These are phyloP conservation scores for Gremmenia infestans DNA, from an alignment of 2,329 filamentous ascomycete genomes.

Conservation along the genomic window DNA sequence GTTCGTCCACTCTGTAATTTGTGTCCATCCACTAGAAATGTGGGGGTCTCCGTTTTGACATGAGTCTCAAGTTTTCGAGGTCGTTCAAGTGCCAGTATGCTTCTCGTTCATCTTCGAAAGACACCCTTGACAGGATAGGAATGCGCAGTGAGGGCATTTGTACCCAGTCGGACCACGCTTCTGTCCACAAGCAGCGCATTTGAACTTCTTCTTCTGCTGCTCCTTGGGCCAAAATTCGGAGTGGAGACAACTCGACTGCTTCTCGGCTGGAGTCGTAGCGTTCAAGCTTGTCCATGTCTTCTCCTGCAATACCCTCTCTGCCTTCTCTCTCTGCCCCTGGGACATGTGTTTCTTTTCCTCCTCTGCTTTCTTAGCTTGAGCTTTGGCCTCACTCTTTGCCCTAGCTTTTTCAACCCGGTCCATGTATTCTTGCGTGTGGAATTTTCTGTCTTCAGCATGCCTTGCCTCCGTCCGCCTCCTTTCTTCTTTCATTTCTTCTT, in stretches of 20 bases:
- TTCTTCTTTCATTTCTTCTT: neutral
- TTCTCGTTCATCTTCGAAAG: neutral
- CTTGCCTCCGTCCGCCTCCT: neutral
- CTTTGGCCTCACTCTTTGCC: neutral
- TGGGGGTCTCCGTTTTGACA: neutral
- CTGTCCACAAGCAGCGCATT: conserved; percentile 14
- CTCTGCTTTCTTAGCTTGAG: neutral
- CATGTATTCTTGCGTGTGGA: neutral
- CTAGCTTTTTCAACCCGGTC: neutral
- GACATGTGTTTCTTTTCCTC: neutral
- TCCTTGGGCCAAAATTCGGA: conserved; percentile 17
- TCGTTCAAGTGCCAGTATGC: neutral
- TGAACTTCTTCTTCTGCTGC: conserved; percentile 15
- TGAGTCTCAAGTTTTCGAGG: neutral
- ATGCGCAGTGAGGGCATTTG: conserved; percentile 17
- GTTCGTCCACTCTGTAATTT: too few species aligned
- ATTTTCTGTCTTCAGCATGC: neutral
- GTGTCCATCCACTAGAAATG: neutral
- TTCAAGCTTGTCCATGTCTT: neutral
- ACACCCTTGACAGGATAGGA: conserved; percentile 14
- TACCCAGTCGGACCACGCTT: conserved; percentile 14
- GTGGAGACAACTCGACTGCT: conserved; percentile 14
- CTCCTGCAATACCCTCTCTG: conserved; percentile 5
- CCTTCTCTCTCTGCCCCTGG: neutral
- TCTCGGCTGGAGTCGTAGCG: conserved; percentile 11